These are phyloP conservation scores for Leishmania tropica DNA, from an alignment of 208 protist species.

Conservation along the genomic window DNA sequence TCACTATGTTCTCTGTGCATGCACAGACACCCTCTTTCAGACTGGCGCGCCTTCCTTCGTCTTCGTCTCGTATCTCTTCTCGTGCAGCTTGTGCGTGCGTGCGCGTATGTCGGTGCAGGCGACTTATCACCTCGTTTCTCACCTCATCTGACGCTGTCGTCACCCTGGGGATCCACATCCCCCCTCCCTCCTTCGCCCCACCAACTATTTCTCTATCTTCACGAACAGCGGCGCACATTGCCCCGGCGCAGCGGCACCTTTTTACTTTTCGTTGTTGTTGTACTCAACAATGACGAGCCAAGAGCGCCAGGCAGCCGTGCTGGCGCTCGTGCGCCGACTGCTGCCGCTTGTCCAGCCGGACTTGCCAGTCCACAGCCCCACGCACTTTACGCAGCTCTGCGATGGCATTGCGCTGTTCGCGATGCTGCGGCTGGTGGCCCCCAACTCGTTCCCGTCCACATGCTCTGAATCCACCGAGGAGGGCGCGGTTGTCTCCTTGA, in stretches of 20 bases:
- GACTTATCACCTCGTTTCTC: not conserved
- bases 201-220: not conserved
- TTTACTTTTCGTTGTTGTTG: not conserved
- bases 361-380: conserved; percentile 11
- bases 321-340: conserved; percentile 34
- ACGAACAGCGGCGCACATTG: not conserved
- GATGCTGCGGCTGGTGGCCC: conserved; percentile 42
- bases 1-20: not conserved
- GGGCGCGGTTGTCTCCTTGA: conserved; percentile 6
- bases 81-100: not conserved
- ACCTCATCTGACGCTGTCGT: not conserved
- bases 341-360: conserved; percentile 13
- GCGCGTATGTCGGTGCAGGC: not conserved
- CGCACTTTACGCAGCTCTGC: conserved; percentile 38
- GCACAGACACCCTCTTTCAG: not conserved
- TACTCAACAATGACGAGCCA: conserved; percentile 1
- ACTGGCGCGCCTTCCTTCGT: not conserved
- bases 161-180: not conserved
- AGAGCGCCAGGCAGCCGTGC: conserved; percentile 21
- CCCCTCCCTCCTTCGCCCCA: not conserved
- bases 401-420: conserved; percentile 47
- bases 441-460: conserved; percentile 37
- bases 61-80: not conserved
- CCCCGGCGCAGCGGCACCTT: not conserved
- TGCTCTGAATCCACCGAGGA: conserved; percentile 18